These are phyloP conservation scores for Verbascum thapsus DNA, from an alignment of 257 asterid species.

Conservation along the genomic window DNA sequence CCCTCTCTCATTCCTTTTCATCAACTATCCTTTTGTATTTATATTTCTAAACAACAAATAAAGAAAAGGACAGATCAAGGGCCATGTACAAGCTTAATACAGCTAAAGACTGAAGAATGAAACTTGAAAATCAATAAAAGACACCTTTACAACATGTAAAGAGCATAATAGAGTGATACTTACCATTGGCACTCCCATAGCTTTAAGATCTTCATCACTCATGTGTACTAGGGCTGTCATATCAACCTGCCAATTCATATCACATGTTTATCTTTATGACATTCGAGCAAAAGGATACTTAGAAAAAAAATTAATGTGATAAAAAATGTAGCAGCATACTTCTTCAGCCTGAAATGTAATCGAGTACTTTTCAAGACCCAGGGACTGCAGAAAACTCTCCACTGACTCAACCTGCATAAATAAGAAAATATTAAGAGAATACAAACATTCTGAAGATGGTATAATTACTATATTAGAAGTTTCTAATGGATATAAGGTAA, in stretches of 20 bases:
- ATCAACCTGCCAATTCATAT: constrained; percentile 62
- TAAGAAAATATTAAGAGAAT: constrained; percentile 26
- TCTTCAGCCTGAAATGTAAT: constrained; percentile 91
- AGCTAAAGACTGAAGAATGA: constrained; percentile 21
- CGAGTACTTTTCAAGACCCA: constrained; percentile 78
- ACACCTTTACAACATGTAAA: not conserved
- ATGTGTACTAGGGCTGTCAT: constrained; percentile 79
- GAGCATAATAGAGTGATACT: constrained; percentile 21
- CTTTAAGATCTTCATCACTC: constrained; percentile 90
- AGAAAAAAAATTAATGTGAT: constrained; percentile 26
- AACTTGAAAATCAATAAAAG: constrained; percentile 1
- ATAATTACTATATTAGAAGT: not conserved
- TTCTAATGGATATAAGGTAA: not conserved
- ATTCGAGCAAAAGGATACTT: constrained; percentile 20
- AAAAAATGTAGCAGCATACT: constrained; percentile 41
- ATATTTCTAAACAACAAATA: not conserved
- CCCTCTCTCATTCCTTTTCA: constrained; percentile 3
- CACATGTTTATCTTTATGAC: constrained; percentile 23
- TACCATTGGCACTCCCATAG: constrained; percentile 90
- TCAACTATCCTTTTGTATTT: not conserved
- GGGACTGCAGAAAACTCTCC: constrained; percentile 66
- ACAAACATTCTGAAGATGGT: constrained; percentile 7
- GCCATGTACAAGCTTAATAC: not conserved
- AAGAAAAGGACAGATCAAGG: not conserved
- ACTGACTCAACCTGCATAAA: constrained; percentile 71